A percentile compares a stretch with the other conserved stretches of the same genome.
phyloP scores from a whole-genome alignment of 2,329 filamentous ascomycete genomes.

The Botrytis hyacinthi region DNA sequence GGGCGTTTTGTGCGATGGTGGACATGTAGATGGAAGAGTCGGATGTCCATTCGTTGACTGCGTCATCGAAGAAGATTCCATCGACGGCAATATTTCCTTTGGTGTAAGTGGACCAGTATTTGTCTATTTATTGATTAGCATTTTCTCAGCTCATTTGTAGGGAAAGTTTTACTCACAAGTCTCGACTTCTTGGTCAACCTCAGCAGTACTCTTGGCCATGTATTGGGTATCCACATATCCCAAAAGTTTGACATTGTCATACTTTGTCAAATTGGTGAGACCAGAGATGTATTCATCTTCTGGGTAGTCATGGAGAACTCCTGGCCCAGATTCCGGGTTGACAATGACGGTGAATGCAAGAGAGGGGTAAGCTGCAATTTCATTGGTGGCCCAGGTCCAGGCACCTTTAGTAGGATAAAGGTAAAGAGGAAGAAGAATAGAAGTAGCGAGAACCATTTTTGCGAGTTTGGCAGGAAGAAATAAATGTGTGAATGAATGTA shows the following conservation, averaged over 20 bases:
- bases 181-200: constrained; percentile 1
- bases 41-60: background rate
- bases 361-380: background rate
- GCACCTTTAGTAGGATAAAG: constrained; percentile 10
- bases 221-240: constrained; percentile 19
- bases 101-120: constrained; percentile 20
- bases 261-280: background rate
- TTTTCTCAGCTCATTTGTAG: background rate
- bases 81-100: background rate
- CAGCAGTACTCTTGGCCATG: background rate
- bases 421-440: constrained; percentile 20
- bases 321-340: constrained; percentile 14
- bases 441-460: constrained; percentile 16
- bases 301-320: background rate
- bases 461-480: background rate
- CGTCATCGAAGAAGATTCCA: constrained; percentile 19
- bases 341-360: constrained; percentile 19
- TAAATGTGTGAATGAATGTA: background rate
- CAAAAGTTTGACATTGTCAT: constrained; percentile 14
- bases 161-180: constrained; percentile 4
- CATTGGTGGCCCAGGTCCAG: constrained; percentile 16
- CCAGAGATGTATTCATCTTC: background rate
- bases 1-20: background rate
- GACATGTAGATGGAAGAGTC: background rate
- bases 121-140: background rate